Evolutionary conservation across 495 filamentous ascomycete genomes (phyloP).

Genomic region (Trichoderma reesei): DNA sequence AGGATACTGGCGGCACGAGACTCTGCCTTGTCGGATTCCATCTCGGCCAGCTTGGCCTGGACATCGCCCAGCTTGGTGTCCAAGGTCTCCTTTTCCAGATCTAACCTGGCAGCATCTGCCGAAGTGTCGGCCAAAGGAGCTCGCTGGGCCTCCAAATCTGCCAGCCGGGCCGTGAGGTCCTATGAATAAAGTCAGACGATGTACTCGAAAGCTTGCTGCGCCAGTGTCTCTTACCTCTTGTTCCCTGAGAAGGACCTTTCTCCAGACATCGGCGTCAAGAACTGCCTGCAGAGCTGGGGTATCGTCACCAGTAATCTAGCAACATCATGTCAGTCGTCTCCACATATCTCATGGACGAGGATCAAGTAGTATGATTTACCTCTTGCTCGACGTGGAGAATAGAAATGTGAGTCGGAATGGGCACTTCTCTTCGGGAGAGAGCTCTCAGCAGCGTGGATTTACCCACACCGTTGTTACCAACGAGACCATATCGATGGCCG

Average conservation of each 20-base stretch:
- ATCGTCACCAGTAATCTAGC: slow-evolving; percentile 86
- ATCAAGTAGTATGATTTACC: slow-evolving; percentile 35
- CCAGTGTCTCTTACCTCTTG: slow-evolving; percentile 54
- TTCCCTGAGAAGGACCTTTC: slow-evolving; percentile 86
- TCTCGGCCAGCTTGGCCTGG: slow-evolving; percentile 85
- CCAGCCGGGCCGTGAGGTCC: slow-evolving; percentile 76
- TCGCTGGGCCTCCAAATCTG: slow-evolving; percentile 70
- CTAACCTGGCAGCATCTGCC: slow-evolving; percentile 70
- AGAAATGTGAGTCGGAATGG: slow-evolving; percentile 92
- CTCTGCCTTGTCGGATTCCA: slow-evolving; percentile 98
- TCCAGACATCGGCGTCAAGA: slow-evolving; percentile 96
- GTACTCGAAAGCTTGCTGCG: not conserved
- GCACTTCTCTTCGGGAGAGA: slow-evolving; percentile 83
- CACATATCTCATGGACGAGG: not conserved
- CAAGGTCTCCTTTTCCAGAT: slow-evolving; percentile 78
- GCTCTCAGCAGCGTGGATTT: slow-evolving; percentile 92
- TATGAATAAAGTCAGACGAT: slow-evolving; percentile 22
- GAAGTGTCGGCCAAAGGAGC: slow-evolving; percentile 76
- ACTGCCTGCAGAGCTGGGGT: slow-evolving; percentile 93
- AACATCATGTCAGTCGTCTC: slow-evolving; percentile 16
- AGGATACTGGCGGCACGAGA: slow-evolving; percentile 90
- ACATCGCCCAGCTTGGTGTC: slow-evolving; percentile 86
- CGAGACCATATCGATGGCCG: slow-evolving; percentile 90
- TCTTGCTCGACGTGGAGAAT: slow-evolving; percentile 99
- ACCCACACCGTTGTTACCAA: slow-evolving; percentile 98